Base-by-base conservation (phyloP, 345 rosid species). In the Hibiscus mutabilis region DNA sequence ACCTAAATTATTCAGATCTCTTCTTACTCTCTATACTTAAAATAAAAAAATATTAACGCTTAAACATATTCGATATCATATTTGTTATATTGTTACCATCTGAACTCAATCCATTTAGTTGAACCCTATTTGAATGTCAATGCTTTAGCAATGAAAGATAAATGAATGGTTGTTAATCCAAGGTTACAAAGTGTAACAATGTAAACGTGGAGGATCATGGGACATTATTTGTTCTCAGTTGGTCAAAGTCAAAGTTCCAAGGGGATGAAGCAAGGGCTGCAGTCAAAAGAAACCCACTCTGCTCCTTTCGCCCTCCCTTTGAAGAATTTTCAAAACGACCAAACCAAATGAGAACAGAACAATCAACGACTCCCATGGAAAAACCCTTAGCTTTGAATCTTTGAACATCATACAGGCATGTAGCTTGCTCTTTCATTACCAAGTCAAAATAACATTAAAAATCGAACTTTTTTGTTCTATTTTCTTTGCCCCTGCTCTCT, bases 191-290 rank as follows among this genome's bases (percentile, higher is more conserved):
- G 1, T 37, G 42, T 37, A 49, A 49, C 2, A 49, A 47, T 60
- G 35, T 3, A 15, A n/a, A 66, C 58, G 58, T 51, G 71, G 71
- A 67, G 59, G 25, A 1, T 49, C 18, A 49, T 1, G 42, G 29
- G 4, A 67, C 44, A 5, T 47, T n/a, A 49, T 55, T 55, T 10
- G 2, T 55, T 21, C 3, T 1, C 4, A 1, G 4, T 0, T 10
- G 37, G 51, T 57, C 73, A 70, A 70, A 69, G 63, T 53, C 73
- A 40, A 10, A 35, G 19, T 24, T 70, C 64, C 71, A 49, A 7
- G 40, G 16, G 3, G 53, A 29, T 10, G 60, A 21, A 5, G 5
- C 29, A 1, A 55, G 57, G 73, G 65, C 55, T 37, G 40, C 73
- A 59, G 73, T 70, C 73, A 70, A 70, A 37, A 56, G 55, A 57